Percentiles rank a stretch among this genome's conserved stretches.
Evolutionary conservation across 495 filamentous ascomycete species (phyloP).

Genomic region (Tirmania nivea): DNA sequence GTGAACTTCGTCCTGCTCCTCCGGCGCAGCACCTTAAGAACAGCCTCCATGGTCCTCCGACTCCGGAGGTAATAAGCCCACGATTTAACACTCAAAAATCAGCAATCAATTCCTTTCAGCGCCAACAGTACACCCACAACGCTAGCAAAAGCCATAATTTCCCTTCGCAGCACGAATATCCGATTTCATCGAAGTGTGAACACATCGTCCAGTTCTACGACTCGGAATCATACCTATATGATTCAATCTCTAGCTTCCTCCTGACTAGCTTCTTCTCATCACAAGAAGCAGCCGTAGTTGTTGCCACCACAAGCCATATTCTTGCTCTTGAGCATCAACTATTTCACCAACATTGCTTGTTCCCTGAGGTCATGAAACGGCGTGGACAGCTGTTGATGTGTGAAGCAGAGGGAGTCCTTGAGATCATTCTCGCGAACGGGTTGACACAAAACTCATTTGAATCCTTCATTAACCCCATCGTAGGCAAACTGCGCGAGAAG

Average conservation of each 20-base stretch:
- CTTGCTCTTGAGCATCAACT: conserved; percentile 18
- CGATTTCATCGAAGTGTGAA: conserved; percentile 8
- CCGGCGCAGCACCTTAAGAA: no score
- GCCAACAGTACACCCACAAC: no score
- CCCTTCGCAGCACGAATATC: no score
- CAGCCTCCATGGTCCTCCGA: no score
- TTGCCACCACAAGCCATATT: conserved; percentile 16
- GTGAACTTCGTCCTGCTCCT: no score
- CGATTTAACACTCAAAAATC: no score
- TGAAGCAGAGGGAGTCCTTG: conserved; percentile 15
- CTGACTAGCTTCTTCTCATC: conserved; percentile 19
- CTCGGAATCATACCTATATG: conserved; percentile 15
- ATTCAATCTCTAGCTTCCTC: conserved; percentile 18
- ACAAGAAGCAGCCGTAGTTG: conserved; percentile 17
- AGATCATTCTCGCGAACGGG: conserved; percentile 6
- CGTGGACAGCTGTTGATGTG: conserved; percentile 15
- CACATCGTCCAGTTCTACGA: conserved; percentile 21
- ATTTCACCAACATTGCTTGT: conserved; percentile 15
- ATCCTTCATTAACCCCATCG: not conserved
- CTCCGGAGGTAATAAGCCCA: no score
- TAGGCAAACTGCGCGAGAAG: conserved; percentile 6
- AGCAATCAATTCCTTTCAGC: no score
- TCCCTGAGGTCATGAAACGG: conserved; percentile 14
- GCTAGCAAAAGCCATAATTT: no score
- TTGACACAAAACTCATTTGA: conserved; percentile 3